Percentiles rank a stretch among this genome's conserved stretches.
phyloP scores from a whole-genome alignment of 768 basidiomycete species.

The Dendrothele bispora region DNA sequence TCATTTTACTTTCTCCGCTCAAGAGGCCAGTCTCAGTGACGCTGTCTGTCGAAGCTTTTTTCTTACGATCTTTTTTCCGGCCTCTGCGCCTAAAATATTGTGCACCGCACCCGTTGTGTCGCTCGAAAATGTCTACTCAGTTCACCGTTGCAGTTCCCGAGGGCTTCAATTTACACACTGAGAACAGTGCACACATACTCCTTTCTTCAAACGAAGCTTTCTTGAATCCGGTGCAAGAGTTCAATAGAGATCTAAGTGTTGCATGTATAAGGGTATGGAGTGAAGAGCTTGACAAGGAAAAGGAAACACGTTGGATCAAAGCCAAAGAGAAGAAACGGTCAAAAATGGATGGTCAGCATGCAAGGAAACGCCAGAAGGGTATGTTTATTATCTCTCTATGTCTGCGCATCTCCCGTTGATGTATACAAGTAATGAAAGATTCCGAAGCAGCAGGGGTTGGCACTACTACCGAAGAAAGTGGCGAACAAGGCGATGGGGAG shows the following conservation, averaged over 20 bases:
- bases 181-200: slow-evolving; percentile 81
- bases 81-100: background rate
- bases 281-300: slow-evolving; percentile 63
- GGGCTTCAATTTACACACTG: slow-evolving; percentile 76
- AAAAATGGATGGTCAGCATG: slow-evolving; percentile 34
- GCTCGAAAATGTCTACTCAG: slow-evolving; percentile 5
- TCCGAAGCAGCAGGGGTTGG: too few relatives aligned
- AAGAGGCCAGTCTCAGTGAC: too few relatives aligned
- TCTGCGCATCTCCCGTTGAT: too few relatives aligned
- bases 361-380: slow-evolving; percentile 46
- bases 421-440: too few relatives aligned
- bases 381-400: too few relatives aligned
- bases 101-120: background rate
- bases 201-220: slow-evolving; percentile 85
- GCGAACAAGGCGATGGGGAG: too few relatives aligned
- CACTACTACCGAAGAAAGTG: too few relatives aligned
- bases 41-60: too few relatives aligned
- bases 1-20: too few relatives aligned
- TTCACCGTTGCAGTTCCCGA: slow-evolving; percentile 53
- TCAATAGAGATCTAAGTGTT: slow-evolving; percentile 92
- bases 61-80: slow-evolving; percentile 2
- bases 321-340: slow-evolving; percentile 49
- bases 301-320: slow-evolving; percentile 60
- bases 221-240: slow-evolving; percentile 96
- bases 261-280: slow-evolving; percentile 91